Evolutionary conservation across 1,284 basidiomycete species (phyloP).

Genomic region (Cryptococcus sp.): DNA sequence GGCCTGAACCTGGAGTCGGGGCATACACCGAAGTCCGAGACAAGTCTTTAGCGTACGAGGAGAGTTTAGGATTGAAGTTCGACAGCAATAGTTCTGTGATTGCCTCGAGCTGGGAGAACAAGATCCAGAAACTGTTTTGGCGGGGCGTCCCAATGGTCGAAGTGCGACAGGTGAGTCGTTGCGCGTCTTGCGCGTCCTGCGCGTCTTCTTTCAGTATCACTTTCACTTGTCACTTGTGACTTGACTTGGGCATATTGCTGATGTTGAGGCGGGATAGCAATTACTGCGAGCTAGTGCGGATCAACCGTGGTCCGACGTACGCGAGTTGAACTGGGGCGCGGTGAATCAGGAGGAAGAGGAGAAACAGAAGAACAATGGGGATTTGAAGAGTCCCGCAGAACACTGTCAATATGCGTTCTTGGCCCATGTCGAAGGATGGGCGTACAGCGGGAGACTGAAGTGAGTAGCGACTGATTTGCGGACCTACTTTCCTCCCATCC

Average conservation of each 20-base stretch:
- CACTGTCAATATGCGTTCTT: conserved; percentile 52
- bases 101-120: conserved; percentile 37
- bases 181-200: background rate
- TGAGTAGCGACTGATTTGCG: conserved; percentile 10
- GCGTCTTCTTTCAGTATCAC: too few species aligned
- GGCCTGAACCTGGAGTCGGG: conserved; percentile 48
- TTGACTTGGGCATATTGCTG: too few species aligned
- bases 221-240: too few species aligned
- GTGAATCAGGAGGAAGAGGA: conserved; percentile 28
- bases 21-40: conserved; percentile 39
- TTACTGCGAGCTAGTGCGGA: conserved; percentile 33
- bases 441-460: conserved; percentile 50
- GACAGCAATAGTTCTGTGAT: conserved; percentile 6
- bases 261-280: conserved; percentile 24
- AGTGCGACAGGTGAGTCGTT: conserved; percentile 34
- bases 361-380: conserved; percentile 23
- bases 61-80: conserved; percentile 18
- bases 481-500: too few species aligned
- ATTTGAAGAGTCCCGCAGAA: conserved; percentile 41
- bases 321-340: conserved; percentile 35
- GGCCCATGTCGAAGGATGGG: conserved; percentile 50
- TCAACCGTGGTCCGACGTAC: conserved; percentile 38
- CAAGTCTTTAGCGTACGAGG: conserved; percentile 35
- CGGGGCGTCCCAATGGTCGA: conserved; percentile 44
- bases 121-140: conserved; percentile 47